Evolutionary conservation across 140 eudicot genomes (phyloP).

Genomic region (Oenanthe javanica): DNA sequence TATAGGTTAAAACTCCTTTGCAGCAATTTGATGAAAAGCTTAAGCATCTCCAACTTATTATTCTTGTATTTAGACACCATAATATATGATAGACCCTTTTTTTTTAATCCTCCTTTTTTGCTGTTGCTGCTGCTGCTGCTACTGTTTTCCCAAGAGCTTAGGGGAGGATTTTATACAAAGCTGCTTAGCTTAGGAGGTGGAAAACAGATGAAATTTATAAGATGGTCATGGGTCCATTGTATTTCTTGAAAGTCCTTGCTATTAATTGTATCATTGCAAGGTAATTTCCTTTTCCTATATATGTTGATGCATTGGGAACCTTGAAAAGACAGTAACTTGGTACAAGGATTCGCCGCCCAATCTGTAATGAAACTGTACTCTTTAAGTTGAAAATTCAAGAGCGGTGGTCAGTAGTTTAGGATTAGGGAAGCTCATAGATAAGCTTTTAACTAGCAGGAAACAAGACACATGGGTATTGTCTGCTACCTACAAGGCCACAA

Average conservation of each 20-base stretch:
- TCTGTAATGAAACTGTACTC: background rate
- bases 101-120: background rate
- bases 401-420: constrained; percentile 1
- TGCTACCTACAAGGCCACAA: constrained; percentile 5
- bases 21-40: constrained; percentile 7
- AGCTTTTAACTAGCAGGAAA: background rate
- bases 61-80: background rate
- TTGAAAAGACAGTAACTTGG: background rate
- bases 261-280: constrained; percentile 10
- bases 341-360: background rate
- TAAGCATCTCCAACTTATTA: background rate
- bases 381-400: background rate
- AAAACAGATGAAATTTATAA: constrained; percentile 12
- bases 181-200: constrained; percentile 5
- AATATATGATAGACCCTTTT: background rate
- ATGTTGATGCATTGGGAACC: background rate
- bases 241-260: background rate
- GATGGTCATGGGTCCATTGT: constrained; percentile 17
- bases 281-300: constrained; percentile 2
- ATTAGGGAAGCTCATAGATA: background rate
- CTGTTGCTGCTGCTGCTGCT: background rate
- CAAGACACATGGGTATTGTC: constrained; percentile 5
- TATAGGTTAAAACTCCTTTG: background rate
- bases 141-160: background rate
- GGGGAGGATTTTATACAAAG: constrained; percentile 11